Conservation (phyloP, 345 rosid genomes). For the Punica granatum region DNA sequence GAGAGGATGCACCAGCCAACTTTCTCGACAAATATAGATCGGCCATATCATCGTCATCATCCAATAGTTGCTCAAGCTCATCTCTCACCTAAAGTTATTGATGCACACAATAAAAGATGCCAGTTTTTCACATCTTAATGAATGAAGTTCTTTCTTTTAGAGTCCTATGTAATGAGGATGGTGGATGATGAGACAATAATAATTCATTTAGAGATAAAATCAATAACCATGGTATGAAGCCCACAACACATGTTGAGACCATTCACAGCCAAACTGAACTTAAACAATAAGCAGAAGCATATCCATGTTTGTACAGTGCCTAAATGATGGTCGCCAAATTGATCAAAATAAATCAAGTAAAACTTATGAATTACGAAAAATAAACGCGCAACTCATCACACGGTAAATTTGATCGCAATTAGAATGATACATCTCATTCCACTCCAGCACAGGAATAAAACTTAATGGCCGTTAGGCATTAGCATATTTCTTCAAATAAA, state of each 20-base stretch:
- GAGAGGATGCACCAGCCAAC: conserved; percentile 56
- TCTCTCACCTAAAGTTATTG: conserved; percentile 66
- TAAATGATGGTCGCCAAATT: not conserved
- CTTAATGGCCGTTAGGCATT: not conserved
- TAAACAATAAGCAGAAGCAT: not conserved
- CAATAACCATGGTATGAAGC: not conserved
- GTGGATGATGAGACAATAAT: too few species aligned
- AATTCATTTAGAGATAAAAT: too few species aligned
- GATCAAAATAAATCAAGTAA: too few species aligned
- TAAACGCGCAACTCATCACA: not conserved
- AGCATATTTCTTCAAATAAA: not conserved
- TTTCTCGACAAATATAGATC: conserved; percentile 93
- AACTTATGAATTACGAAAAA: too few species aligned
- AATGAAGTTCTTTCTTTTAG: too few species aligned
- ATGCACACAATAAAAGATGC: not conserved
- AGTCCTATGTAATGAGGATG: too few species aligned
- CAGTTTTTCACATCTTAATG: not conserved
- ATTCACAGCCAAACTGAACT: not conserved
- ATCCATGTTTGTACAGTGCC: not conserved
- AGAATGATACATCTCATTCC: not conserved
- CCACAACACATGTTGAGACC: not conserved
- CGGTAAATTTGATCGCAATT: not conserved
- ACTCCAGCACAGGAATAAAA: not conserved
- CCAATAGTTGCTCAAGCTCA: conserved; percentile 89
- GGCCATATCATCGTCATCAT: conserved; percentile 99